Conservation (phyloP, 495 filamentous ascomycete species). For the Rostrohypoxylon terebratum region DNA sequence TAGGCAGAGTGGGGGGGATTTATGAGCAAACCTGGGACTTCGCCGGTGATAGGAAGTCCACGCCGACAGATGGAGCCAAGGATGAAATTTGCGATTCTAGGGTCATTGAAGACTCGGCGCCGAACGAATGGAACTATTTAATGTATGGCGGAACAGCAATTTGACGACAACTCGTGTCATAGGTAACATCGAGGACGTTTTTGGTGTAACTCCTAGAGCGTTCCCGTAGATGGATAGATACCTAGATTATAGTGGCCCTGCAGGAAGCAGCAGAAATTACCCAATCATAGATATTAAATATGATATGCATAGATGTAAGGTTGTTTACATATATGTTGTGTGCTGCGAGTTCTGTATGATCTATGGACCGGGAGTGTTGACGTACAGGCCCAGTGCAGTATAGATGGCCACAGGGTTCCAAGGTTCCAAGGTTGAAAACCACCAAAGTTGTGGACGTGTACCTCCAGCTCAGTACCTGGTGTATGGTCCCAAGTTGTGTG, state of each 20-base stretch:
- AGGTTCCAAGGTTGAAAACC: not conserved
- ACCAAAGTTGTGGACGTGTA: not conserved
- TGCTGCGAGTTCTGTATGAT: not conserved
- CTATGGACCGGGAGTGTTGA: not conserved
- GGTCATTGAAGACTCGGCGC: not conserved
- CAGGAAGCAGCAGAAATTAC: constrained; percentile 14
- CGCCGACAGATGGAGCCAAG: not conserved
- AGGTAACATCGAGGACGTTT: not conserved
- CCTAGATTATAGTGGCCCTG: constrained; percentile 22
- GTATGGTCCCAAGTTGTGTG: not conserved
- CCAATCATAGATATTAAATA: not conserved
- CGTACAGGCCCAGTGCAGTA: not conserved
- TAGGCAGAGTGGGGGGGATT: not conserved
- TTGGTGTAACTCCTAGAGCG: constrained; percentile 15
- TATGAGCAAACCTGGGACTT: not conserved
- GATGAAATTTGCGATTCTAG: not conserved
- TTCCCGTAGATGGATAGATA: constrained; percentile 5
- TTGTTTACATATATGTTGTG: not conserved
- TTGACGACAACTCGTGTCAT: constrained; percentile 20
- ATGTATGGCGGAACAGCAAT: constrained; percentile 32
- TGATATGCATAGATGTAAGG: constrained; percentile 5
- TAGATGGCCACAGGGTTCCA: no score
- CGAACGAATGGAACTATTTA: constrained; percentile 14
- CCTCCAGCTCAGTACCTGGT: not conserved
- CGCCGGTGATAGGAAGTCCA: constrained; percentile 15